Base-by-base conservation (phyloP, 2,329 filamentous ascomycete species). In the Aspergillus sp. region DNA sequence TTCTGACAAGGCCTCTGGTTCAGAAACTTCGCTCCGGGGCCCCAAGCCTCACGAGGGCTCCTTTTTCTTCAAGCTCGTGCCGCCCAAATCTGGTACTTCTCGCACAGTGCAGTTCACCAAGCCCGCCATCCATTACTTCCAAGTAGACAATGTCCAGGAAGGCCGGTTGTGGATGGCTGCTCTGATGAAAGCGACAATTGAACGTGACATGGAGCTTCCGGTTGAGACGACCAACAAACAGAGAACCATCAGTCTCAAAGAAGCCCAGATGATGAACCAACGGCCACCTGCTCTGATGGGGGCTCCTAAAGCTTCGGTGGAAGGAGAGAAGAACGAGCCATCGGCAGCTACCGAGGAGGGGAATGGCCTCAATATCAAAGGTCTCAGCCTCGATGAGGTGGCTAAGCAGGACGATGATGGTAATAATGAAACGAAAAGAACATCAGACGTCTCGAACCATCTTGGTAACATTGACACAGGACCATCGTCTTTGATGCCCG, bases 41-140 rank as follows among this genome's bases (percentile, higher is more conserved):
- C 59, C 66, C 54, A 64, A 67, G 62, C 60, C 68, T 61, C 78
- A 81, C 35, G 87, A 89, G 52, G 80, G 86, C 1, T 88, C 95
- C 67, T 99, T 99, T 75, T 97, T 97, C 65, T 99, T 99, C 82
- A 99, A 99, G 75, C 84, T 99, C 7, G 86, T 96, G 6, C 94
- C 94, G 1, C 94, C 94, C 1, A 89, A 93, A 54, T 83, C 87
- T 4, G 93, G 92, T 10, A 81, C 95, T 9, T 90, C 91, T 10
- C 87, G 90, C 51, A 94, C 91, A 0, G 93, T 99, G 52, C 96
- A 92, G 67, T 99, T 99, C 69, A 99, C 94, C 1, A 96, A 96
- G 70, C 94, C 94, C 4, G 94, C 91, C 8, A 89, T 96, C 36
- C 94, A 99, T 71, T 97, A 96, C 71, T 99, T 99, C 71, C 94